Base-by-base conservation (phyloP, 768 basidiomycete genomes). In the Agaricus subrufescens region DNA sequence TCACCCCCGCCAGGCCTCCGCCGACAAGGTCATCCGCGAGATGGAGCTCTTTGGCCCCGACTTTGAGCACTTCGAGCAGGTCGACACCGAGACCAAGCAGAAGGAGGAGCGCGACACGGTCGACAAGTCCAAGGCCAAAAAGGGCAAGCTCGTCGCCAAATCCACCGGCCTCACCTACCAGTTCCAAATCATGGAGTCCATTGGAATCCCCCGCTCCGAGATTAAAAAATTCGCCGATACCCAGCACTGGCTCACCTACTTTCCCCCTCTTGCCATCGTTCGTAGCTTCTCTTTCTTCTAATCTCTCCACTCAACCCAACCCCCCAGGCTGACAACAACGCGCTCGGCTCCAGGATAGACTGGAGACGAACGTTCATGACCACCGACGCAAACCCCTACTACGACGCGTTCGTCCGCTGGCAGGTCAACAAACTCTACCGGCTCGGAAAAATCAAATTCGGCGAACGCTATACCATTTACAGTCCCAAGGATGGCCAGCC, bases 401-500 rank as follows among this genome's bases (percentile, higher is more conserved):
- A 93, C 68, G 97, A 99, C 71, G 73, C 89, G 2, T 98, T 99
- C 66, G 92, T 99, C 47, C 86, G 94, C 34, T 99, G 97, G 97
- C 97, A 99, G 67, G 86, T 94, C 71, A 98, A 96, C 78, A 94
- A 91, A 68, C 79, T 98, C 8, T 80, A 92, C 71, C 76, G 75
- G 43, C 77, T 94, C 46, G 89, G 89, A 34, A 95, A 94, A 73
- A 92, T 99, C 78, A 97, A 96, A 72, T 99, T 98, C 66, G 97
- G 97, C 48, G 91, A 97, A 72, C 87, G 97, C 44, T 96, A 98
- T 71, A 99, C 97, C 12, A 92, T 99, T 66, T 99, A 97, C 80
- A 95, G 92, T 61, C 94, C 94, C 2, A 98, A 98, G 71, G 97
- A 99, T 63, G 95, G 94, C 2, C 97, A 98, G 67, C 96, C 97